phyloP scores from a whole-genome alignment of 495 filamentous ascomycete species.

The Rusavskia elegans region DNA sequence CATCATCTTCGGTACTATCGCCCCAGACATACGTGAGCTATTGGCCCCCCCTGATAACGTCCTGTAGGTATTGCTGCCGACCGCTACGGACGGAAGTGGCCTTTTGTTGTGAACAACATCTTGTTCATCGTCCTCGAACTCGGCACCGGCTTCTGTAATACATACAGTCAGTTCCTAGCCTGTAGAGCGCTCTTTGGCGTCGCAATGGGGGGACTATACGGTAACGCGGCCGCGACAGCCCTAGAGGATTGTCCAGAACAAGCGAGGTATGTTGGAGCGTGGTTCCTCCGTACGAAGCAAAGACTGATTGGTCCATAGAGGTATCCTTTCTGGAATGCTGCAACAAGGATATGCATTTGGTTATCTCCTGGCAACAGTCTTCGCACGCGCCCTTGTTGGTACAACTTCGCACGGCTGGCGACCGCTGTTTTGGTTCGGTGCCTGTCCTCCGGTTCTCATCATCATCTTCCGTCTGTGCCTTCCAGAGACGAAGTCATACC shows the following conservation, averaged over 20 bases:
- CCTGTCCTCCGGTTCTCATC: slow-evolving; percentile 63
- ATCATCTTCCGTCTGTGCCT: slow-evolving; percentile 63
- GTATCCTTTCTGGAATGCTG: slow-evolving; percentile 64
- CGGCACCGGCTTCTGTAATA: slow-evolving; percentile 63
- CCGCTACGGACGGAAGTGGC: slow-evolving; percentile 78
- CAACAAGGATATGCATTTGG: slow-evolving; percentile 87
- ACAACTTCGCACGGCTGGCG: slow-evolving; percentile 62
- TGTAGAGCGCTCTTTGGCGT: slow-evolving; percentile 76
- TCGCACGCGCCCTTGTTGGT: slow-evolving; percentile 54
- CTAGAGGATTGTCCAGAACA: slow-evolving; percentile 67
- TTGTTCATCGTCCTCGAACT: slow-evolving; percentile 71
- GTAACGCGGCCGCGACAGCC: slow-evolving; percentile 74
- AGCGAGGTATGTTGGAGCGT: slow-evolving; percentile 16
- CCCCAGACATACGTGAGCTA: background rate
- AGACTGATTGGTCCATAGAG: slow-evolving; percentile 22
- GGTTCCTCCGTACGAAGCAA: too few relatives aligned
- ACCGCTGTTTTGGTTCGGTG: slow-evolving; percentile 80
- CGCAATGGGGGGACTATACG: slow-evolving; percentile 80
- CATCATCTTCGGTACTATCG: slow-evolving; percentile 43
- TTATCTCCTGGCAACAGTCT: slow-evolving; percentile 65
- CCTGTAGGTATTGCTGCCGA: slow-evolving; percentile 46
- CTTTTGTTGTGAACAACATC: slow-evolving; percentile 68
- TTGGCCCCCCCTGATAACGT: background rate
- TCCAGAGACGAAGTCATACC: slow-evolving; percentile 59
- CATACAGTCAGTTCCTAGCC: slow-evolving; percentile 63